These are phyloP conservation scores for Darksidea phi DNA, from an alignment of 495 filamentous ascomycete genomes.

Conservation along the genomic window DNA sequence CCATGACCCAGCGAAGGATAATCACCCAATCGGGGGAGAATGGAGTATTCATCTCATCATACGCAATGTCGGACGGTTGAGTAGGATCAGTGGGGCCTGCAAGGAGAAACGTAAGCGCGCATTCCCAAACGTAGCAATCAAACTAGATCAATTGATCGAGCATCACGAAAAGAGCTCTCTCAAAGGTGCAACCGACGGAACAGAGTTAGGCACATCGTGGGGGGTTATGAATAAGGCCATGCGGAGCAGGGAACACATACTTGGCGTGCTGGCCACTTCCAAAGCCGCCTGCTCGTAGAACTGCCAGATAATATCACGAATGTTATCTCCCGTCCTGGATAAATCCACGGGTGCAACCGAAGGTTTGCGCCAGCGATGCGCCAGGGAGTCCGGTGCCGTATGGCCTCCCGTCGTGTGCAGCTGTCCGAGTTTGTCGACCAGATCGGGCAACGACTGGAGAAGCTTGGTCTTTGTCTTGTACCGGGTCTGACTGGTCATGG, in stretches of 20 bases:
- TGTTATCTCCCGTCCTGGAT: neutral
- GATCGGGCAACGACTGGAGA: neutral
- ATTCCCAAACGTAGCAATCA: too few relatives aligned
- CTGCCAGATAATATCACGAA: neutral
- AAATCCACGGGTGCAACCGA: too few relatives aligned
- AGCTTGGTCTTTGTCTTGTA: neutral
- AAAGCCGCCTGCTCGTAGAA: neutral
- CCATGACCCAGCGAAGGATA: slow-evolving; percentile 13
- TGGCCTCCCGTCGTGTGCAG: neutral
- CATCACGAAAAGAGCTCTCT: too few relatives aligned
- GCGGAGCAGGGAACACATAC: too few relatives aligned
- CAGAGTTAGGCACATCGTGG: too few relatives aligned
- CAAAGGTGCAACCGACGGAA: too few relatives aligned
- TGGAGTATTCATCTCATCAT: slow-evolving; percentile 6
- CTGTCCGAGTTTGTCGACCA: neutral
- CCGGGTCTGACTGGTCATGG: neutral
- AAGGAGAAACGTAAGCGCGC: too few relatives aligned
- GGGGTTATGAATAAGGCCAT: too few relatives aligned
- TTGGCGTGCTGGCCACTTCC: neutral
- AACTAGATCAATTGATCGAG: too few relatives aligned
- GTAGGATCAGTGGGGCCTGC: too few relatives aligned
- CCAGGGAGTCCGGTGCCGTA: neutral
- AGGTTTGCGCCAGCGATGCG: neutral
- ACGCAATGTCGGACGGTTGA: slow-evolving; percentile 1
- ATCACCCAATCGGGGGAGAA: slow-evolving; percentile 13